Base-by-base conservation (phyloP, 306 rosid species). In the Trichosanthes cucumerina region DNA sequence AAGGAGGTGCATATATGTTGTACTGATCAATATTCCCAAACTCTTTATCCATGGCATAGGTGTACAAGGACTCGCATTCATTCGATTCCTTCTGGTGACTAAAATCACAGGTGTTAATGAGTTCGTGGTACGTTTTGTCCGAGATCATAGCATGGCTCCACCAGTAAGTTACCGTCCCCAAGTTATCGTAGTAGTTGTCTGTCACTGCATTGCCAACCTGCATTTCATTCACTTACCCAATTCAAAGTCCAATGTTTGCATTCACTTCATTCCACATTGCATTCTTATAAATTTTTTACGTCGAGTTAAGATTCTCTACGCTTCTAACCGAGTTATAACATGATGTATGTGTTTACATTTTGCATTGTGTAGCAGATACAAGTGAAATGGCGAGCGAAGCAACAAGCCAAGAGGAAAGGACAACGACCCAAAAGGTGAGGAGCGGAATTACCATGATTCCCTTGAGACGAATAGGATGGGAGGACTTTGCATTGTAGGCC, bases 101-200 rank as follows among this genome's bases (percentile, higher is more conserved):
- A 36, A 94, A 94, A 80, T 94, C 95, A 58, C 98, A 94, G 0
- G 88, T 89, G 90, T 82, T 87, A 43, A 94, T 85, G 39, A 94
- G 91, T 80, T 90, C 91, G 49, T 76, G 81, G 81, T 94, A 92
- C 28, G 98, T 94, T 80, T 85, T 90, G 58, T 94, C 98, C 4
- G 98, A 94, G 78, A 94, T 94, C 98, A 94, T 94, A 15, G 98
- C 98, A 21, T 94, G 98, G 87, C 97, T 94, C 98, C 98, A 94
- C 98, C 98, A 94, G 65, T 94, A 94, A 7, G 93, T 85, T 81
- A 94, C 98, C 7, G 98, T 94, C 54, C 98, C 98, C 16, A 94
- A 78, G 86, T 90, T 94, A 76, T 94, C 98, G 57, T 90, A 92
- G 84, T 90, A 94, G 82, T 88, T 92, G 86, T 94, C 98, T 10